Evolutionary conservation across 352 stramenopile species (phyloP), one percentile per base, ranked within the genome.

Genomic region (Phytophthora hybrid): DNA sequence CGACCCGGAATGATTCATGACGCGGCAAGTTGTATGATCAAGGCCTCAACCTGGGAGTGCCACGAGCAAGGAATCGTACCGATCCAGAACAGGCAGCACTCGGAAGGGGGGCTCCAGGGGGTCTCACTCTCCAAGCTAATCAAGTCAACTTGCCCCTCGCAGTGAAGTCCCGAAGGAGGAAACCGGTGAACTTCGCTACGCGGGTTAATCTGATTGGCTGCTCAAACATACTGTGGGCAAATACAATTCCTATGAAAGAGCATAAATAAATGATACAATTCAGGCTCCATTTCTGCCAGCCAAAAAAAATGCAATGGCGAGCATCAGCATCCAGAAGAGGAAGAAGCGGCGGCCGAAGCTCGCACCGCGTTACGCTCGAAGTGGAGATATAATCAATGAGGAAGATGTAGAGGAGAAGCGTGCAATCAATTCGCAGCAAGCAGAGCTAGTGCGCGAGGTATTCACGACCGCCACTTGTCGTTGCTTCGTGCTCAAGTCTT

Each of bases 401-500:
- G 39, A 66, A 11, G 29, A 41, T 4, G n/a, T 55, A n/a, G n/a
- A 69, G 29, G 53, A 56, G 10, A 52, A 58, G 9, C n/a, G 29
- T 16, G 57, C 59, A 59, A 53, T 71, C 32, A 63, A 51, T 16
- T 37, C 32, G 9, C 75, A 88, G 31, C 78, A 79, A 47, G 77
- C 69, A 54, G 63, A 81, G 31, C 66, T 88, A 21, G 74, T 90
- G 63, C 84, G 73, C 31, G 82, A 91, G 21, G 65, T 91, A 9
- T 90, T 91, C 55, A 85, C 71, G 21, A 85, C 76, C 32, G 69
- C 82, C 32, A 95, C 82, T n/a, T 93, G 85, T 65, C 85, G 85
- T 23, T 95, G 87, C 73, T 95, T 95, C 60, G 86, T 95, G 55
- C 75, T 94, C 73, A 95, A 95, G 73, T 93, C 84, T 21, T 95